Evolutionary conservation across 495 filamentous ascomycete species (phyloP), one percentile per base, ranked within the genome.

Genomic region (Penicillium fimorum): DNA sequence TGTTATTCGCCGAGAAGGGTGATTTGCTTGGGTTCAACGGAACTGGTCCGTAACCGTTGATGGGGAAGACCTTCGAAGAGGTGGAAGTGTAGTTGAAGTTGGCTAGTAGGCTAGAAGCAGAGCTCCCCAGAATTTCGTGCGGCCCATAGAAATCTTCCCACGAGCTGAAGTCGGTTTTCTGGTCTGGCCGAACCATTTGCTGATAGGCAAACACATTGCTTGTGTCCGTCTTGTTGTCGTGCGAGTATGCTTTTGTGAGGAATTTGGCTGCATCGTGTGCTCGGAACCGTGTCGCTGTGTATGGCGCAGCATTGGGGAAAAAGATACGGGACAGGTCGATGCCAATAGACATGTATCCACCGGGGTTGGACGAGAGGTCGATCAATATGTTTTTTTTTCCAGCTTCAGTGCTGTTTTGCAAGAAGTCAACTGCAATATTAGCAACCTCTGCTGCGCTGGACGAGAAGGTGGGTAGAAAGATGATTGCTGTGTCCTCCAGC

Each of bases 111-210:
- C 67, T 67, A 12, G 69, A 71, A 17, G 80, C 79, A 59, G 70
- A 59, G 52, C 81, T 78, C 0, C 69, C 74, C 20, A 77, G 58
- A 32, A 70, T 57, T 0, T 59, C 29, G 33, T 75, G 57, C 15
- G 80, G 79, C 0, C 81, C 81, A 57, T 74, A 82, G 42, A 80
- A 73, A 37, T 85, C 78, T 7, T 66, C 59, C 83, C 81, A 86
- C 4, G 77, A 80, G 6, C 64, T 63, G 65, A 84, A 86, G 42
- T 72, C 44, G 5, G 25, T 60, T 11, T 55, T 57, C 40, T 70
- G 70, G 29, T 68, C 57, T 4, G 70, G 69, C 3, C 20, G 43
- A 11, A 71, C 63, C 51, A 57, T 65, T 33, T 59, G 37, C 25
- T 35, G 55, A 27, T 62, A 63, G 3, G 58, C 58, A 38, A 58